A percentile compares a stretch with the other conserved stretches of the same genome.
phyloP scores from a whole-genome alignment of 352 stramenopile species.

The Phytophthora chlamydospora region DNA sequence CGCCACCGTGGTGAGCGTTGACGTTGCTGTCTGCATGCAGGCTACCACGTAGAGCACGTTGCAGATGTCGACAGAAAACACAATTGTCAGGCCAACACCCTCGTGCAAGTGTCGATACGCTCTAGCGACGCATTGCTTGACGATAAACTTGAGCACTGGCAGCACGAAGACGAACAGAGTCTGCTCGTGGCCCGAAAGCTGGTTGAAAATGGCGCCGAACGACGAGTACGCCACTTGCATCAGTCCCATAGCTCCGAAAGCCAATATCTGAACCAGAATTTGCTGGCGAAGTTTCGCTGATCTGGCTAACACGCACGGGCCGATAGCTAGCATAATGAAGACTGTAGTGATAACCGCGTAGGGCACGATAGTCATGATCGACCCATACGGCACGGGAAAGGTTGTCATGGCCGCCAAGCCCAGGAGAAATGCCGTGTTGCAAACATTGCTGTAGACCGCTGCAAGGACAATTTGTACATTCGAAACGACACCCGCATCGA shows the following conservation, averaged over 20 bases:
- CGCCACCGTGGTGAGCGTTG: slow-evolving; percentile 6
- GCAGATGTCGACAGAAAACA: slow-evolving; percentile 42
- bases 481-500: slow-evolving; percentile 1
- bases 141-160: slow-evolving; percentile 18
- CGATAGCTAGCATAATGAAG: slow-evolving; percentile 6
- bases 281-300: slow-evolving; percentile 1
- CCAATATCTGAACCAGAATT: not conserved
- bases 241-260: not conserved
- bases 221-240: slow-evolving; percentile 17
- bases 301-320: not conserved
- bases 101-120: slow-evolving; percentile 18
- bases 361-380: slow-evolving; percentile 3
- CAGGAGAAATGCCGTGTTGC: slow-evolving; percentile 7
- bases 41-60: slow-evolving; percentile 31
- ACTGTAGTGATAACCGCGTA: slow-evolving; percentile 2
- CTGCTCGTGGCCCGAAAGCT: slow-evolving; percentile 12
- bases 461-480: not conserved
- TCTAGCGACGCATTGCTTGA: slow-evolving; percentile 23
- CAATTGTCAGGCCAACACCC: slow-evolving; percentile 13
- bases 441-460: not conserved
- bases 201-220: slow-evolving; percentile 18
- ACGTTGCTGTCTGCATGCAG: slow-evolving; percentile 34
- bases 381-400: slow-evolving; percentile 15
- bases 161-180: slow-evolving; percentile 11
- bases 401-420: slow-evolving; percentile 12